Conservation (phyloP, 164 flowering plant genomes). For the Nymphaea colorata region DNA sequence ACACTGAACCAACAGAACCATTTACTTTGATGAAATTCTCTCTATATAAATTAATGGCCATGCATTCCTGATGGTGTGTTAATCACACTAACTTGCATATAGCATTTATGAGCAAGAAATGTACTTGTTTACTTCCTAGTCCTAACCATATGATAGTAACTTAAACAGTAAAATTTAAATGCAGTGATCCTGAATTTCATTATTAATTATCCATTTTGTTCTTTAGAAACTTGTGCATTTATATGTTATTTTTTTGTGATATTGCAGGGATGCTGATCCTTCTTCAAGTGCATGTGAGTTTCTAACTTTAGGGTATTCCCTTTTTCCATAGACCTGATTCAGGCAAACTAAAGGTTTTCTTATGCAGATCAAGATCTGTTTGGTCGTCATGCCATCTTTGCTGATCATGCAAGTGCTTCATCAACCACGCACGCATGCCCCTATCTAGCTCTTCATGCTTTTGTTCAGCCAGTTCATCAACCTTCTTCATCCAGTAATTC, state of each 20-base stretch:
- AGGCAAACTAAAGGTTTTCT: neutral
- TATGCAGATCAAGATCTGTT: constrained; percentile 10
- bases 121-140: too few species aligned
- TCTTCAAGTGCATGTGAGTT: constrained; percentile 1
- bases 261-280: constrained; percentile 1
- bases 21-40: too few species aligned
- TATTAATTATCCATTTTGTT: neutral
- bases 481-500: constrained; percentile 1
- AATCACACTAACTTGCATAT: too few species aligned
- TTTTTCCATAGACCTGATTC: neutral
- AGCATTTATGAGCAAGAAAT: too few species aligned
- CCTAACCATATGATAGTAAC: too few species aligned
- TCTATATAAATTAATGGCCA: too few species aligned
- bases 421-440: constrained; percentile 5
- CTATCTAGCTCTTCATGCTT: constrained; percentile 8
- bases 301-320: neutral
- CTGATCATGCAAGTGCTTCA: constrained; percentile 3
- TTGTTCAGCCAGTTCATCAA: constrained; percentile 4
- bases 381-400: neutral
- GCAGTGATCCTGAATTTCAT: too few species aligned
- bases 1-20: too few species aligned
- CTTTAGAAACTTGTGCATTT: neutral
- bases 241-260: neutral
- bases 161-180: too few species aligned
- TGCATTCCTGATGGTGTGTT: too few species aligned